These are phyloP conservation scores for Madurella fahalii DNA, from an alignment of 2,329 filamentous ascomycete genomes.

Conservation along the genomic window DNA sequence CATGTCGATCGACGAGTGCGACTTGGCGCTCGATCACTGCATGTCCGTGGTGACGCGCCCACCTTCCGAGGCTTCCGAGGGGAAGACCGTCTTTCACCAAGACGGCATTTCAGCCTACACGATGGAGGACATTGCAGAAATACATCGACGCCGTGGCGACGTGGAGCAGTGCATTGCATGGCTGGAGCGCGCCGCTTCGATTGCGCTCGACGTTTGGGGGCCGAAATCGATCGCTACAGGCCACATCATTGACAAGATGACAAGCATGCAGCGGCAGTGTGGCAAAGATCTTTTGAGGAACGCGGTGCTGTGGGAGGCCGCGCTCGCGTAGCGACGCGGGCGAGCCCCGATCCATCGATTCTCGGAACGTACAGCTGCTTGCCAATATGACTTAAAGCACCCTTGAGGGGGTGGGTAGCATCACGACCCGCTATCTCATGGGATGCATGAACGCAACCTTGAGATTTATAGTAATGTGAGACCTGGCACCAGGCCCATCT, in stretches of 20 bases:
- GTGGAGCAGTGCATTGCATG: constrained; percentile 23
- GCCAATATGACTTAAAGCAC: too few relatives aligned
- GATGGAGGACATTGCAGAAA: constrained; percentile 28
- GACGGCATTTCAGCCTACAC: constrained; percentile 26
- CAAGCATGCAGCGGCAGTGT: constrained; percentile 21
- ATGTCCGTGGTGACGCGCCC: constrained; percentile 24
- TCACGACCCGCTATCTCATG: too few relatives aligned
- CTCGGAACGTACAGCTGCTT: too few relatives aligned
- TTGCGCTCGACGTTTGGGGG: constrained; percentile 24
- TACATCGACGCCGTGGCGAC: constrained; percentile 24
- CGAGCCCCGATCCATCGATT: neutral
- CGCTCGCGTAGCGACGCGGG: constrained; percentile 3
- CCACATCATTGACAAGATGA: constrained; percentile 27
- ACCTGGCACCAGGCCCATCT: too few relatives aligned
- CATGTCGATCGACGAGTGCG: constrained; percentile 22
- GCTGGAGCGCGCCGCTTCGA: constrained; percentile 23
- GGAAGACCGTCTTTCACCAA: constrained; percentile 16
- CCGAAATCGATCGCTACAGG: constrained; percentile 21
- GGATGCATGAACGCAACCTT: too few relatives aligned
- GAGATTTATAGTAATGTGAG: too few relatives aligned
- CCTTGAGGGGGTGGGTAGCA: too few relatives aligned
- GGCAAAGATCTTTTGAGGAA: constrained; percentile 23
- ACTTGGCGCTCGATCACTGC: constrained; percentile 23
- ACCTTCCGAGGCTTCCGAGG: neutral
- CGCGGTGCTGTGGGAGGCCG: constrained; percentile 23